phyloP scores from a whole-genome alignment of 2,329 filamentous ascomycete species.

The Verticillium zaregamsianum region DNA sequence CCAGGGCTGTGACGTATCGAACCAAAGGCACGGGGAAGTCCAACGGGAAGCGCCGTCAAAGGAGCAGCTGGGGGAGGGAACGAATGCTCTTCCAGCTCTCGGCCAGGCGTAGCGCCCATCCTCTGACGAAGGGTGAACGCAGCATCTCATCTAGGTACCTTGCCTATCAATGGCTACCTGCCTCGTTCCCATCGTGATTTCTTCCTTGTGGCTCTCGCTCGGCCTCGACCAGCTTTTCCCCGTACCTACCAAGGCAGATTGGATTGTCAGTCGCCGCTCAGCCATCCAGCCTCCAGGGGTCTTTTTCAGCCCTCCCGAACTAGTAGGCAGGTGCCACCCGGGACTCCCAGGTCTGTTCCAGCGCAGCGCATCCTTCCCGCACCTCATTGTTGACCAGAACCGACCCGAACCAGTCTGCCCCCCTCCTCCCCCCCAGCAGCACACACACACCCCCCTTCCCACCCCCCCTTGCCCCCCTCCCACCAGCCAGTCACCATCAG shows the following conservation, averaged over 20 bases:
- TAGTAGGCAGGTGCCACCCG: slow-evolving; percentile 28
- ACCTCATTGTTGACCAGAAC: neutral
- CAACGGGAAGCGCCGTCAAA: too few species aligned
- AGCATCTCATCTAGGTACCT: too few species aligned
- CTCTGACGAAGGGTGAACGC: too few species aligned
- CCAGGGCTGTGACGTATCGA: too few species aligned
- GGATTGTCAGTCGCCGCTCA: neutral
- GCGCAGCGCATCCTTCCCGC: slow-evolving; percentile 9
- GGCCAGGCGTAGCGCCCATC: too few species aligned
- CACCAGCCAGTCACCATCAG: neutral
- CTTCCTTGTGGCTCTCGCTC: neutral
- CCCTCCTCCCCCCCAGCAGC: neutral
- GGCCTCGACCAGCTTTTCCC: neutral
- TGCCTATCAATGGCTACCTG: too few species aligned
- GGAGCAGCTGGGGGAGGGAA: too few species aligned
- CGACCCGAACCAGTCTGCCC: neutral
- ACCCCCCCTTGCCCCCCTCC: neutral
- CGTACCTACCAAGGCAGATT: neutral
- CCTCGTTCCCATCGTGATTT: neutral
- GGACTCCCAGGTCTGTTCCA: slow-evolving; percentile 12
- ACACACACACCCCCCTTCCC: slow-evolving; percentile 1
- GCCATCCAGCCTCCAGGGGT: neutral
- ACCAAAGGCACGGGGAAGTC: too few species aligned
- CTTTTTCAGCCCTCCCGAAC: slow-evolving; percentile 33
- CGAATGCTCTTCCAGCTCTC: too few species aligned